phyloP scores from a whole-genome alignment of 257 asterid species.

The Henckelia pumila region DNA sequence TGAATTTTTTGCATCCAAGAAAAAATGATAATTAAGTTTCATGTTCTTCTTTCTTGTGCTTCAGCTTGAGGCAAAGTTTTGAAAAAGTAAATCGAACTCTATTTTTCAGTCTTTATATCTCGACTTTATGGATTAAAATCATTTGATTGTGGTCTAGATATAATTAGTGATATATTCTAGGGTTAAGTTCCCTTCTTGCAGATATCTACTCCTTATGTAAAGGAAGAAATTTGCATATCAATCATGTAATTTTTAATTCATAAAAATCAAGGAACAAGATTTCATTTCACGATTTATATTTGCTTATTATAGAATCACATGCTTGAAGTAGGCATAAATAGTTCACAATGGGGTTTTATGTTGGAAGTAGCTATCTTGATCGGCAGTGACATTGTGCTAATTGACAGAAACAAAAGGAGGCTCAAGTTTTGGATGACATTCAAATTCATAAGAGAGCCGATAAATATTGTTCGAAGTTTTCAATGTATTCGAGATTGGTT shows the following conservation, averaged over 20 bases:
- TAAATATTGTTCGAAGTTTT: conserved; percentile 23
- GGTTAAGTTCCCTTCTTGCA: too few species aligned
- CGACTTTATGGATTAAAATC: neutral
- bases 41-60: neutral
- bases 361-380: neutral
- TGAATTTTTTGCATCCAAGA: neutral
- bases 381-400: conserved; percentile 6
- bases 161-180: too few species aligned
- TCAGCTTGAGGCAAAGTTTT: too few species aligned
- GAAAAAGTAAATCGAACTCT: neutral
- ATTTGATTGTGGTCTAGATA: too few species aligned
- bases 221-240: neutral
- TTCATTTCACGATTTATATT: neutral
- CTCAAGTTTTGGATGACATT: conserved; percentile 33
- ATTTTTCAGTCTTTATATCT: neutral
- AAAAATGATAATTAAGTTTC: neutral
- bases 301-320: neutral
- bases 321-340: neutral
- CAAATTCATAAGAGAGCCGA: conserved; percentile 33
- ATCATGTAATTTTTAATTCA: neutral
- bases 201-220: neutral
- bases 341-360: neutral
- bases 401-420: conserved; percentile 28
- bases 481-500: conserved; percentile 32
- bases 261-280: neutral